Evolutionary conservation across 139 green algal species (phyloP), one percentile per base, ranked within the genome.

Genomic region (Ettlia oleoabundans): DNA sequence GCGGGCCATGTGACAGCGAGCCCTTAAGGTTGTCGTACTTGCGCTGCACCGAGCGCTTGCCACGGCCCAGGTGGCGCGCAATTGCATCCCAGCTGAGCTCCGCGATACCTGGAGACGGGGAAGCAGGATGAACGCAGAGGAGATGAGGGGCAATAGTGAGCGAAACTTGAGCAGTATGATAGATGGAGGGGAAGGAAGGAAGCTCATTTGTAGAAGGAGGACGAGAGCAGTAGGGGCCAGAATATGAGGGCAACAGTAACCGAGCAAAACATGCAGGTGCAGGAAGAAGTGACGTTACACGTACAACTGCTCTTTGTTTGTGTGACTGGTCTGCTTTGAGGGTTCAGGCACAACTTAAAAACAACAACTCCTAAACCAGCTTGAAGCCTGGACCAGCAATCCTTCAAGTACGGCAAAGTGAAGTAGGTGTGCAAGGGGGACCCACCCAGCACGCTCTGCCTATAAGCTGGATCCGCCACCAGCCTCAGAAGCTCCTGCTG

Each of bases 11-110:
- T 3, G n/a, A 13, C 35, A 80, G 73, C 10, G 67, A 73, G 68
- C 76, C 78, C 77, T 88, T 88, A 2, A 88, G 62, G 65, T 88
- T 88, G 79, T 88, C 84, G 19, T 88, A 86, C 73, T 88, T 88
- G 38, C 84, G 79, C 71, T 84, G 71, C 53, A 88, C 84, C 9
- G 61, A 80, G 19, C 84, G 71, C 78, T 86, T 86, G 71, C 84
- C 84, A 38, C 84, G 78, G 3, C 84, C 84, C 62, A 88, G 78
- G 37, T 86, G 71, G 80, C 86, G 86, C 68, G 84, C 84, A 38
- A 88, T 82, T 30, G 70, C 28, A 30, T 86, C 84, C 84, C 84
- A 88, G 82, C 74, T 86, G 3, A 88, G 72, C 41, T 88, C 84
- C 26, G 58, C 40, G 30, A 52, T 73, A 52, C 79, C 79, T 84